Evolutionary conservation across 352 stramenopile species (phyloP).

Genomic region (Thalassiosira exigua): DNA sequence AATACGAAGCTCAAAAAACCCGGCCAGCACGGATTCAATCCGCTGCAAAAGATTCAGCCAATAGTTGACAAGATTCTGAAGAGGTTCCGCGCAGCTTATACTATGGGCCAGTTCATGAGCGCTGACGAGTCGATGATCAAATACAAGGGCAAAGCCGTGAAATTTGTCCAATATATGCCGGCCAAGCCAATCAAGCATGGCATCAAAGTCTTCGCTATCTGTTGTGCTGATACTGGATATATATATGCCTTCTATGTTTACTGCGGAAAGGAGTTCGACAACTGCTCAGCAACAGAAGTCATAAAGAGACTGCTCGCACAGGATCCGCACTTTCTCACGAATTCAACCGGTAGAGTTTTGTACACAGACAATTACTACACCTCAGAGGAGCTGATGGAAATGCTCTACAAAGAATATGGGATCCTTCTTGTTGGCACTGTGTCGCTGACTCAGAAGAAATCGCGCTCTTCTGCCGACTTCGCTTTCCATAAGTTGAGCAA

Average conservation of each 20-base stretch:
- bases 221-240: slow-evolving; percentile 37
- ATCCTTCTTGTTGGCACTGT: slow-evolving; percentile 14
- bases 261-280: slow-evolving; percentile 12
- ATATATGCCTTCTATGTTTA: slow-evolving; percentile 33
- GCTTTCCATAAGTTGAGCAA: slow-evolving; percentile 23
- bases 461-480: slow-evolving; percentile 11
- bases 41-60: slow-evolving; percentile 36
- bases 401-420: slow-evolving; percentile 2
- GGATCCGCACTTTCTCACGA: slow-evolving; percentile 9
- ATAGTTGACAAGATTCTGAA: slow-evolving; percentile 22
- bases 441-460: slow-evolving; percentile 19
- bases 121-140: slow-evolving; percentile 60
- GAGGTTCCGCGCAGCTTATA: slow-evolving; percentile 31
- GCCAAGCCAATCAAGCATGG: slow-evolving; percentile 56
- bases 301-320: not conserved
- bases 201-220: slow-evolving; percentile 51
- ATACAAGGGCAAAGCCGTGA: slow-evolving; percentile 34
- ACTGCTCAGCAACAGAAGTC: slow-evolving; percentile 6
- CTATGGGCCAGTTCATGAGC: slow-evolving; percentile 26
- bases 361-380: slow-evolving; percentile 26
- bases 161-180: slow-evolving; percentile 49
- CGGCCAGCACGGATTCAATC: slow-evolving; percentile 4
- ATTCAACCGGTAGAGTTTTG: slow-evolving; percentile 9
- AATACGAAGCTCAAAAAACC: slow-evolving; percentile 19
- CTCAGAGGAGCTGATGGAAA: not conserved